These are phyloP conservation scores for Imleria badia DNA, from an alignment of 768 basidiomycete genomes.

Conservation along the genomic window DNA sequence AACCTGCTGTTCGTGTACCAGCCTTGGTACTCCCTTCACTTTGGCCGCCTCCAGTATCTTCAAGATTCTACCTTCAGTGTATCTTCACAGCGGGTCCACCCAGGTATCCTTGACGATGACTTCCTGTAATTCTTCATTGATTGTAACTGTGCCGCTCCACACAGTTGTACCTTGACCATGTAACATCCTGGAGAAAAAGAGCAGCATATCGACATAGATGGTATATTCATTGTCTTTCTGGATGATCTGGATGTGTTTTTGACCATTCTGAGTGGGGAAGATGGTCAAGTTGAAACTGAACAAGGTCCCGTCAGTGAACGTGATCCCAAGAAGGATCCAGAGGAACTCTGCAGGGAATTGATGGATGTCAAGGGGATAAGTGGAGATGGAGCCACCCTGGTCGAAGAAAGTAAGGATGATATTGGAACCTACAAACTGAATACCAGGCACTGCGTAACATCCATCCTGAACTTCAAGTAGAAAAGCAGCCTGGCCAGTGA, in stretches of 20 bases:
- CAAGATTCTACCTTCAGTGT: neutral
- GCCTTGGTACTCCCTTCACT: neutral
- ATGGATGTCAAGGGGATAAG: slow-evolving; percentile 1
- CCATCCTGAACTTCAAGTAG: slow-evolving; percentile 6
- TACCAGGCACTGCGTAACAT: neutral
- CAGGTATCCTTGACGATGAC: slow-evolving; percentile 7
- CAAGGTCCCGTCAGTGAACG: no score
- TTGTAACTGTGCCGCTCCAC: neutral
- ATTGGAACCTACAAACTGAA: neutral
- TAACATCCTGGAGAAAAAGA: neutral
- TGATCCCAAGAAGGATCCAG: no score
- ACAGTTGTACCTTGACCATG: slow-evolving; percentile 3
- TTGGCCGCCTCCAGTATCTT: neutral
- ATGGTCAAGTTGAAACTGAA: no score
- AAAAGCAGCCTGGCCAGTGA: neutral
- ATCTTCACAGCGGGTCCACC: neutral
- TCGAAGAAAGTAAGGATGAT: slow-evolving; percentile 1
- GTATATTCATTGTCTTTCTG: neutral
- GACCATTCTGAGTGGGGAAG: no score
- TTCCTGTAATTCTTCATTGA: neutral
- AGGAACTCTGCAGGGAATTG: neutral
- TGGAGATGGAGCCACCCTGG: slow-evolving; percentile 3
- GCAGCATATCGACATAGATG: neutral
- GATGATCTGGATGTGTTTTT: no score
- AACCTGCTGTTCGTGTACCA: slow-evolving; percentile 4